Evolutionary conservation across 805 yeast species (phyloP).

Genomic region (Candida peoriensis): DNA sequence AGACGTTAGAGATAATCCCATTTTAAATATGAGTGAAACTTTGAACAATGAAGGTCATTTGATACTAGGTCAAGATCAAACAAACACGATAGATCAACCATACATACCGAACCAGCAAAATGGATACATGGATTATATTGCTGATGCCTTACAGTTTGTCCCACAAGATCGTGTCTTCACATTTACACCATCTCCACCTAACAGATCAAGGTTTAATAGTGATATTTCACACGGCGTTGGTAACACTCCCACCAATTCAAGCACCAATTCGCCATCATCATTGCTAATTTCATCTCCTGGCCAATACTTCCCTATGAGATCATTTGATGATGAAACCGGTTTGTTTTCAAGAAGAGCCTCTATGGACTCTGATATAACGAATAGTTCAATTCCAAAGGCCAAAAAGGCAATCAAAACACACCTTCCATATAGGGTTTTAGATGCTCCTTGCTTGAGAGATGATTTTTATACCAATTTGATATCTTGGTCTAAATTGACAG

Average conservation of each 20-base stretch:
- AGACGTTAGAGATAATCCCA: too few relatives aligned
- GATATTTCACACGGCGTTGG: neutral
- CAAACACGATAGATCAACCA: neutral
- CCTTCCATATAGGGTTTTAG: conserved; percentile 47
- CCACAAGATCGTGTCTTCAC: conserved; percentile 37
- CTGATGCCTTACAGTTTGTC: conserved; percentile 46
- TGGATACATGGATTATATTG: conserved; percentile 36
- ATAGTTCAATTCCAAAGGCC: conserved; percentile 3
- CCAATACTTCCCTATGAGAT: conserved; percentile 1
- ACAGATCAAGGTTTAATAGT: neutral
- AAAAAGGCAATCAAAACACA: conserved; percentile 30
- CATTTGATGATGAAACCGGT: conserved; percentile 2
- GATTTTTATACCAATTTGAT: conserved; percentile 76
- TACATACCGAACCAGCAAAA: conserved; percentile 2
- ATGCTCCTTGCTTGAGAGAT: conserved; percentile 67
- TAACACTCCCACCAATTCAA: conserved; percentile 2
- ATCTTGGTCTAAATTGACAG: conserved; percentile 57
- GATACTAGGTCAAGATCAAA: neutral
- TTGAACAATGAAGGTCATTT: conserved; percentile 13
- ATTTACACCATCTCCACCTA: conserved; percentile 17
- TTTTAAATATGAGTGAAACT: conserved; percentile 16
- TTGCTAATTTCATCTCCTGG: too few relatives aligned
- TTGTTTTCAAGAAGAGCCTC: conserved; percentile 4
- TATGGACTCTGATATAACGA: conserved; percentile 10
- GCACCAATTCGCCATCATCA: conserved; percentile 4